Conservation (phyloP, 371 early-diverging fungal species). For the Rhizopus microsporus region DNA sequence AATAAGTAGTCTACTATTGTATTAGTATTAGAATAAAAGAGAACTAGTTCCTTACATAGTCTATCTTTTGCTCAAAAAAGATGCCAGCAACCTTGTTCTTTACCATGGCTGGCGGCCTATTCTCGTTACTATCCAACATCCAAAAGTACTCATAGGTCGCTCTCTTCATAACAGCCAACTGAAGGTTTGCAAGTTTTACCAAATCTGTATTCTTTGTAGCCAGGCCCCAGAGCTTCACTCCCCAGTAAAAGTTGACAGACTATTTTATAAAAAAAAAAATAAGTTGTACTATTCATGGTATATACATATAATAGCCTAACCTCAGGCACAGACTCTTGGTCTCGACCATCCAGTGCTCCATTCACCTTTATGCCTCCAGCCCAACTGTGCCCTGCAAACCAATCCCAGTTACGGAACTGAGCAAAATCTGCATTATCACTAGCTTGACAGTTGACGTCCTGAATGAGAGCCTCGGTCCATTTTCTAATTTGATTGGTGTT, state of each 20-base stretch:
- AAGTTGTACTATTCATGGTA: background rate
- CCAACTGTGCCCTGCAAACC: constrained; percentile 83
- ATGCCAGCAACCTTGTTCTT: constrained; percentile 72
- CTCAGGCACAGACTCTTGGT: constrained; percentile 79
- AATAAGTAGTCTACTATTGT: constrained; percentile 56
- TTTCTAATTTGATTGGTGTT: constrained; percentile 36
- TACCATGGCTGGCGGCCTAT: constrained; percentile 51
- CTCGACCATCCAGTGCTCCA: constrained; percentile 67
- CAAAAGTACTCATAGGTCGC: constrained; percentile 70
- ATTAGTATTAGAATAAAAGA: constrained; percentile 6
- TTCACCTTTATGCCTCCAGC: constrained; percentile 70
- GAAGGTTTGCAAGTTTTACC: constrained; percentile 43
- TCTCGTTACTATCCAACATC: constrained; percentile 52
- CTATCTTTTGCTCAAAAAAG: constrained; percentile 72
- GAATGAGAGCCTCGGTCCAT: constrained; percentile 52
- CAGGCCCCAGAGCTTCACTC: constrained; percentile 63
- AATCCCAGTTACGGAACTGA: constrained; percentile 69
- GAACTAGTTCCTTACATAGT: constrained; percentile 54
- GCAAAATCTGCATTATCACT: constrained; percentile 61
- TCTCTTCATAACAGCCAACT: constrained; percentile 59
- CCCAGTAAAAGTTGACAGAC: constrained; percentile 75
- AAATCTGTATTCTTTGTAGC: constrained; percentile 45
- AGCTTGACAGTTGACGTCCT: constrained; percentile 70
- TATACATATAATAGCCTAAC: constrained; percentile 18
- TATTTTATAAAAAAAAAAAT: constrained; percentile 5